These are phyloP conservation scores for Sphagnum contortum DNA, from an alignment of 225 moss, liverwort and hornwort genomes.

Conservation along the genomic window DNA sequence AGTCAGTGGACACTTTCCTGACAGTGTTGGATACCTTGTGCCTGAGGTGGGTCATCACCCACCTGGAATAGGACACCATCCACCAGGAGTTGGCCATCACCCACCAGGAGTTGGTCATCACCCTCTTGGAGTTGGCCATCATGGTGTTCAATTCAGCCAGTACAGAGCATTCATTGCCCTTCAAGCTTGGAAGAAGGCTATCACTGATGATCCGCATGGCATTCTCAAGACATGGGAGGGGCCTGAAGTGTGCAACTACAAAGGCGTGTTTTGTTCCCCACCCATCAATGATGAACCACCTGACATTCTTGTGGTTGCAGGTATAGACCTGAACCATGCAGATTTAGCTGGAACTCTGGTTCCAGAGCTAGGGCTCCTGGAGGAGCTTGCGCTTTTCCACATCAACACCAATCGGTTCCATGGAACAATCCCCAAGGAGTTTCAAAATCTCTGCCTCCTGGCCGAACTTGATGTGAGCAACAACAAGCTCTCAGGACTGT, in stretches of 20 bases:
- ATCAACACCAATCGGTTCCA: constrained; percentile 73
- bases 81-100: constrained; percentile 53
- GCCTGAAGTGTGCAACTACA: constrained; percentile 57
- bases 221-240: constrained; percentile 68
- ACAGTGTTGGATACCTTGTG: constrained; percentile 28
- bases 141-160: constrained; percentile 27
- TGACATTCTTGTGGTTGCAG: constrained; percentile 46
- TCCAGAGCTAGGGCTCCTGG: constrained; percentile 56
- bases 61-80: constrained; percentile 62
- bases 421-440: constrained; percentile 41
- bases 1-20: constrained; percentile 6
- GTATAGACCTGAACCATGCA: constrained; percentile 66
- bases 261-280: constrained; percentile 73
- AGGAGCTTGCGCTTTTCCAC: constrained; percentile 63
- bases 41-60: constrained; percentile 47
- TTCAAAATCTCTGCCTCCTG: constrained; percentile 39
- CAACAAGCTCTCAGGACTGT: constrained; percentile 50
- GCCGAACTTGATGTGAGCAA: constrained; percentile 85
- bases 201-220: constrained; percentile 59
- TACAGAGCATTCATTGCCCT: constrained; percentile 61
- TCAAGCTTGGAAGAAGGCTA: constrained; percentile 77
- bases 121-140: too few relatives aligned
- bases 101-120: constrained; percentile 42
- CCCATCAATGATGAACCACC: constrained; percentile 23
- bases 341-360: constrained; percentile 46